A percentile compares a stretch with the other conserved stretches of the same genome.
These are phyloP conservation scores for Lachnellula cervina DNA, from an alignment of 2,329 filamentous ascomycete genomes.

Conservation along the genomic window DNA sequence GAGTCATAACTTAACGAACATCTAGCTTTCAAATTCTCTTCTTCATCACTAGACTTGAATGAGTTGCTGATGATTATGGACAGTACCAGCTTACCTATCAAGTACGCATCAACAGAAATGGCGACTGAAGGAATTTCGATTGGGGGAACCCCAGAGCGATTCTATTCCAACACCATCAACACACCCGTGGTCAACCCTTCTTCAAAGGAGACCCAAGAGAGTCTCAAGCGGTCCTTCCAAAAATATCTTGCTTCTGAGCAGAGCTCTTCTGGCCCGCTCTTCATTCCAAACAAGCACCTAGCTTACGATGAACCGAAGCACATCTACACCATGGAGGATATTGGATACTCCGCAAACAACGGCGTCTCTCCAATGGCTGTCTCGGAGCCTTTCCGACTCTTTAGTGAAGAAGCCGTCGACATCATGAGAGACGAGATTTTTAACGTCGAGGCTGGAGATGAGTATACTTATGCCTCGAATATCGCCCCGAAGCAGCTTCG, in stretches of 20 bases:
- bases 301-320: constrained; percentile 45
- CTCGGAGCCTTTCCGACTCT: constrained; percentile 60
- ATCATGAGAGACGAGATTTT: constrained; percentile 61
- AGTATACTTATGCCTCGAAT: constrained; percentile 55
- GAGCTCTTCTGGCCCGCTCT: constrained; percentile 33
- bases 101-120: constrained; percentile 15
- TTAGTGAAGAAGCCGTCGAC: constrained; percentile 55
- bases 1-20: no score
- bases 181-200: constrained; percentile 23
- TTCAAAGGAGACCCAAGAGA: constrained; percentile 27
- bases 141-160: constrained; percentile 22
- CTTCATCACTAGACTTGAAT: not conserved
- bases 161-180: constrained; percentile 23
- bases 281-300: constrained; percentile 53
- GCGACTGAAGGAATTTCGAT: constrained; percentile 24
- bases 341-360: constrained; percentile 48
- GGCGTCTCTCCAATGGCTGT: constrained; percentile 60
- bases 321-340: constrained; percentile 56
- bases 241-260: constrained; percentile 30
- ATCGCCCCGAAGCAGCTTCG: constrained; percentile 51
- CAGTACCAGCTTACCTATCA: not conserved
- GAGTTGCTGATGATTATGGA: not conserved
- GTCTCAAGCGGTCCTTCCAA: constrained; percentile 30
- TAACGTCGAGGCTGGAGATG: constrained; percentile 48
- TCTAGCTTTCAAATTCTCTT: no score